Base-by-base conservation (phyloP, 768 basidiomycete species). In the Calocybe gangraenosa region DNA sequence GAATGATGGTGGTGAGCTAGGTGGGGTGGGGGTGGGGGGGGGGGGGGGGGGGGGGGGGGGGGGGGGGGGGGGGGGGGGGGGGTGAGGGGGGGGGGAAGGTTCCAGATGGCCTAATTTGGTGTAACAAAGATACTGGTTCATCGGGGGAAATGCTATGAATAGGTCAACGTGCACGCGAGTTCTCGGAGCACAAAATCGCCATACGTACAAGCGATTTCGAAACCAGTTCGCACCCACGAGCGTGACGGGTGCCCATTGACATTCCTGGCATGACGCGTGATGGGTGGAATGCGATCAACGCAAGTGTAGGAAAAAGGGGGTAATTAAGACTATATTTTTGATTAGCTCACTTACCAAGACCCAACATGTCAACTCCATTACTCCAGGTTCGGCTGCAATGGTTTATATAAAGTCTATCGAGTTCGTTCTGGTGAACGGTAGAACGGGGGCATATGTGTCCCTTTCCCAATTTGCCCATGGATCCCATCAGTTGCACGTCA, bases 161-260 rank as follows among this genome's bases (percentile, higher is more conserved):
- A n/a, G n/a, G n/a, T n/a, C n/a, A n/a, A 59, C 19, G 48, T 54
- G 1, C 38, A 45, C 30, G 63, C 61, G 17, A 73, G 50, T 30
- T 42, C 47, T 28, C 56, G 55, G 22, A 73, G 62, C 9, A 49
- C 44, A 25, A 49, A 43, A 15, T n/a, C n/a, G 53, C 57, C 19
- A 73, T 70, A 1, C 47, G 46, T 9, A 52, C 50, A 19, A 74
- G 50, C 2, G 63, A 53, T 5, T 49, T 18, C 1, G 53, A 55
- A n/a, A 69, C 49, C 11, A 72, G 53, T 25, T 58, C 46, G 33
- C 71, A 61, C 3, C 71, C 75, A 47, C 66, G 63, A 2, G 73
- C 6, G 73, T 61, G 34, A 71, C 52, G 0, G 71, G 73, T 6
- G 71, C 62, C 74, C 73, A n/a, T 69, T 73, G 3, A 75, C 70